Percentiles rank a stretch among this genome's conserved stretches.
phyloP scores from a whole-genome alignment of 2,329 filamentous ascomycete genomes.

The Chrysosporium keratinophilum region DNA sequence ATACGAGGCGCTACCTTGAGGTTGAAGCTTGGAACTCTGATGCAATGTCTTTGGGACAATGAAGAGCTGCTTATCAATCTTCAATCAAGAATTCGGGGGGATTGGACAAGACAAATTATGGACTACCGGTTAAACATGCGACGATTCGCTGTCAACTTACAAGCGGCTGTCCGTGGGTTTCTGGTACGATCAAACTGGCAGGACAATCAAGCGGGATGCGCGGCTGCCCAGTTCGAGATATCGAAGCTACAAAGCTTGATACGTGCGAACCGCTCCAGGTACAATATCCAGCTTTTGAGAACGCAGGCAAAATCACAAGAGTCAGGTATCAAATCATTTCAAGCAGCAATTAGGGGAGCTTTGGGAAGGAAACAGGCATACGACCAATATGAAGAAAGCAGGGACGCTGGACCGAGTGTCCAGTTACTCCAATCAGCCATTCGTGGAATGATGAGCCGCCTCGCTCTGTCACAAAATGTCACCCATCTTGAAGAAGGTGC shows the following conservation, averaged over 20 bases:
- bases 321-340: conserved; percentile 40
- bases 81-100: conserved; percentile 77
- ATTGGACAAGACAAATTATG: conserved; percentile 73
- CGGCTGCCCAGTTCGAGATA: conserved; percentile 59
- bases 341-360: conserved; percentile 46
- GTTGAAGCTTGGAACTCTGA: conserved; percentile 64
- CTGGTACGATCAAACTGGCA: conserved; percentile 56
- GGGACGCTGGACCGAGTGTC: conserved; percentile 54
- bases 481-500: neutral
- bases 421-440: conserved; percentile 46
- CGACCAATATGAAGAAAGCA: conserved; percentile 51
- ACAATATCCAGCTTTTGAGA: conserved; percentile 35
- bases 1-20: conserved; percentile 70
- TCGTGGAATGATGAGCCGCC: conserved; percentile 36
- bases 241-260: conserved; percentile 72
- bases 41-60: conserved; percentile 82
- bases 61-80: conserved; percentile 70
- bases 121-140: conserved; percentile 76
- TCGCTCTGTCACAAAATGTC: conserved; percentile 6
- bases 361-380: conserved; percentile 33
- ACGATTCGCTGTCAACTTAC: conserved; percentile 65
- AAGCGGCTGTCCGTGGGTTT: conserved; percentile 68
- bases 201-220: conserved; percentile 61
- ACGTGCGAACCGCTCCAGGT: conserved; percentile 45
- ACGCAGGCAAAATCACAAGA: conserved; percentile 32